Evolutionary conservation across 2,329 filamentous ascomycete genomes (phyloP).

Genomic region (Sarocladiaceae sp.): DNA sequence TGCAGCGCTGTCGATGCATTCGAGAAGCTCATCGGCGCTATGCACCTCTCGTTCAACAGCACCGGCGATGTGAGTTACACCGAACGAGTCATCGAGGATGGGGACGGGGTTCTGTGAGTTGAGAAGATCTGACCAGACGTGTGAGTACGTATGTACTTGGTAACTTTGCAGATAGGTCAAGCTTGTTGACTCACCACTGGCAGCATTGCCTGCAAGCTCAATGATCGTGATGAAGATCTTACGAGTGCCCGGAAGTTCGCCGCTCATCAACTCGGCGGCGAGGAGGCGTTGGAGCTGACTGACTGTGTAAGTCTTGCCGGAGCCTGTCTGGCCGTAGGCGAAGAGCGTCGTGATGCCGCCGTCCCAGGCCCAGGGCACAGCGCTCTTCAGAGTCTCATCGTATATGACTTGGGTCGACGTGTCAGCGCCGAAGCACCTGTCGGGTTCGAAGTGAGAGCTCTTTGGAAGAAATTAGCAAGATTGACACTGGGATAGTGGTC

Average conservation of each 20-base stretch:
- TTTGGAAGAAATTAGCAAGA: too few relatives aligned
- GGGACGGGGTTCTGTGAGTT: conserved; percentile 33
- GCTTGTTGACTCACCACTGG: conserved; percentile 22
- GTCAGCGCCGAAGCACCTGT: conserved; percentile 28
- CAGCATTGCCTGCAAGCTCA: conserved; percentile 31
- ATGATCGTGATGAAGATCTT: conserved; percentile 30
- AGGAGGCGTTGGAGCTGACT: conserved; percentile 34
- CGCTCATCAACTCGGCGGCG: conserved; percentile 26
- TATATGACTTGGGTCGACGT: conserved; percentile 34
- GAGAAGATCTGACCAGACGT: conserved; percentile 31
- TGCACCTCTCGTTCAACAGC: conserved; percentile 31
- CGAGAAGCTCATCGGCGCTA: conserved; percentile 21
- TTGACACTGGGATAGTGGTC: too few relatives aligned
- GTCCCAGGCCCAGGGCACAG: conserved; percentile 38
- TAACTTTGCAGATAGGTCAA: too few relatives aligned
- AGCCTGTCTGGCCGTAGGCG: conserved; percentile 42
- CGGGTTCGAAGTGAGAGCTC: conserved; percentile 29
- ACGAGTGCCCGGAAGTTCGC: conserved; percentile 18
- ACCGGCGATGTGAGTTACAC: conserved; percentile 36
- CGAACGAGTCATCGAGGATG: conserved; percentile 39
- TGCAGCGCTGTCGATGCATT: conserved; percentile 29
- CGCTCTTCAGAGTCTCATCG: conserved; percentile 29
- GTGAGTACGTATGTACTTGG: too few relatives aligned
- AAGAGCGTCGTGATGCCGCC: conserved; percentile 44
- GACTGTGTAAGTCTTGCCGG: conserved; percentile 41